Percentiles rank a stretch among this genome's conserved stretches.
Conservation (phyloP, 169 alveolate genomes). For the Fabrea salina region DNA sequence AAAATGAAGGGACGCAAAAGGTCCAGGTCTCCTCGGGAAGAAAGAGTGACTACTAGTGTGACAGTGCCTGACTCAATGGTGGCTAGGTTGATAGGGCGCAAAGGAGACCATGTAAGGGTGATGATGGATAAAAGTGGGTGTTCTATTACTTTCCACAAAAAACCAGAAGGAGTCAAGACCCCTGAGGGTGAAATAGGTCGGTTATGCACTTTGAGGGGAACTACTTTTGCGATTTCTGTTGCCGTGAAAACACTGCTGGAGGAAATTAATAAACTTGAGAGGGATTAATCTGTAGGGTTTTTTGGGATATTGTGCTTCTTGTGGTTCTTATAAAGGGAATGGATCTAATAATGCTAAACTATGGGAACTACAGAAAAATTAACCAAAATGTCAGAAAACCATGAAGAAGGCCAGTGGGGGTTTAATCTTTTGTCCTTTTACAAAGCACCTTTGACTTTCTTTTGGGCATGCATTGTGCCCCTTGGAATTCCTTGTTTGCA, state of each 20-base stretch:
- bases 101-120: constrained; percentile 53
- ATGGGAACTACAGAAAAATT: no score
- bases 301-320: no score
- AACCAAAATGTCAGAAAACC: no score
- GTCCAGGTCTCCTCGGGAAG: not conserved
- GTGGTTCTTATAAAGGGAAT: no score
- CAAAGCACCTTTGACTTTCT: constrained; percentile 1
- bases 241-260: constrained; percentile 53
- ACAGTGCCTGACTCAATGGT: constrained; percentile 60
- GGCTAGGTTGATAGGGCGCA: constrained; percentile 52
- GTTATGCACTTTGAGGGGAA: constrained; percentile 57
- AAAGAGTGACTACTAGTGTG: constrained; percentile 39
- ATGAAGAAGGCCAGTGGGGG: no score
- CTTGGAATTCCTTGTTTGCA: constrained; percentile 19
- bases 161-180: constrained; percentile 43
- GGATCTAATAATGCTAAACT: no score
- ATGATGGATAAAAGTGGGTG: constrained; percentile 55
- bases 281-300: constrained; percentile 23
- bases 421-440: no score
- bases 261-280: constrained; percentile 46
- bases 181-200: constrained; percentile 53
- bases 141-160: constrained; percentile 47
- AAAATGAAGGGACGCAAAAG: no score
- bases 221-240: constrained; percentile 41
- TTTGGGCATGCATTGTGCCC: constrained; percentile 25